A percentile compares a stretch with the other conserved stretches of the same genome.
phyloP scores from a whole-genome alignment of 768 basidiomycete genomes.

The Hericium erinaceus region DNA sequence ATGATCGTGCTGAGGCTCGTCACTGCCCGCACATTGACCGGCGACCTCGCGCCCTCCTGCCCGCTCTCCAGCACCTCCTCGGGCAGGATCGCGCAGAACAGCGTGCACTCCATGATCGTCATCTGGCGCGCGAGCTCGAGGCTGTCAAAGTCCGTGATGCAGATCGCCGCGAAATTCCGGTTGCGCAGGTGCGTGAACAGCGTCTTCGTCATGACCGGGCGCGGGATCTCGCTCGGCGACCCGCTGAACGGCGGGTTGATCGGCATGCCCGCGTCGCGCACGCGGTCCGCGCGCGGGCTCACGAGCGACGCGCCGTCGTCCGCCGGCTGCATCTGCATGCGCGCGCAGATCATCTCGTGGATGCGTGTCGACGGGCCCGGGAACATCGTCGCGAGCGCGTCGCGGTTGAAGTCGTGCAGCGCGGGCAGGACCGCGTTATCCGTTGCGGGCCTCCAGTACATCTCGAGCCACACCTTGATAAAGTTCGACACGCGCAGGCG shows the following conservation, averaged over 20 bases:
- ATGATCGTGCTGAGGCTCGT: slow-evolving; percentile 84
- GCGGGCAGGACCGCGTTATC: slow-evolving; percentile 58
- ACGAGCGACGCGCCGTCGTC: slow-evolving; percentile 22
- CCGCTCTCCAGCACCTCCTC: slow-evolving; percentile 86
- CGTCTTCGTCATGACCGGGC: slow-evolving; percentile 78
- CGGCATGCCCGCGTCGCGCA: slow-evolving; percentile 68
- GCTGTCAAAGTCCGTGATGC: slow-evolving; percentile 86
- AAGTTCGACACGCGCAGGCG: slow-evolving; percentile 88
- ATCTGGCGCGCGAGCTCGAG: slow-evolving; percentile 89
- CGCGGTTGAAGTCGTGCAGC: slow-evolving; percentile 51
- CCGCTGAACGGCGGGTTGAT: slow-evolving; percentile 48
- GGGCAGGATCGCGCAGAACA: slow-evolving; percentile 80
- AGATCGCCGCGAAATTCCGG: slow-evolving; percentile 51
- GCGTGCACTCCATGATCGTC: slow-evolving; percentile 84
- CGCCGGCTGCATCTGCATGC: slow-evolving; percentile 30
- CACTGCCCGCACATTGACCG: slow-evolving; percentile 72
- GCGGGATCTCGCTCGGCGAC: slow-evolving; percentile 61
- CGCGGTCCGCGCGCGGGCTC: slow-evolving; percentile 52
- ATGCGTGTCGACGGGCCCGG: slow-evolving; percentile 66
- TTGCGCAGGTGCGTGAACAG: slow-evolving; percentile 60
- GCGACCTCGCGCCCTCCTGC: slow-evolving; percentile 54
- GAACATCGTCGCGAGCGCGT: slow-evolving; percentile 53
- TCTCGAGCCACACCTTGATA: slow-evolving; percentile 90
- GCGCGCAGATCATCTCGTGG: slow-evolving; percentile 52
- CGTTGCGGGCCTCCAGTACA: slow-evolving; percentile 72